A percentile compares a stretch with the other conserved stretches of the same genome.
These are phyloP conservation scores for Podaxis sp. DNA, from an alignment of 768 basidiomycete species.

Conservation along the genomic window DNA sequence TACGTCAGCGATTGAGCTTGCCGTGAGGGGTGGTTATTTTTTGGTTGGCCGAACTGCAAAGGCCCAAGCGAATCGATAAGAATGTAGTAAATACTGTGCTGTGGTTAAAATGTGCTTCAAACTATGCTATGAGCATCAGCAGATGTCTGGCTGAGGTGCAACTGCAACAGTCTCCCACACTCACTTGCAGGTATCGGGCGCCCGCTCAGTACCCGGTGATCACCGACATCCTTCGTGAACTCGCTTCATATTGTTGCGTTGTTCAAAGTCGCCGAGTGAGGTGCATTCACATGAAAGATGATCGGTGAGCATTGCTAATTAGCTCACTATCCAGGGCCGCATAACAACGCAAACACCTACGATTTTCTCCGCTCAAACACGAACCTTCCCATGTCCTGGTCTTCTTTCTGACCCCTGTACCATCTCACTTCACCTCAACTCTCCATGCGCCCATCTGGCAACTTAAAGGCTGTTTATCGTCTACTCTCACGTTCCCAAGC, in stretches of 20 bases:
- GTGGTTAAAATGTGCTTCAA: background rate
- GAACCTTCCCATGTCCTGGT: slow-evolving; percentile 1
- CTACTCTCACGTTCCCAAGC: background rate
- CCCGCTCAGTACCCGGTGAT: background rate
- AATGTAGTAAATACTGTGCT: background rate
- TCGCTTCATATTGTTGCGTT: background rate
- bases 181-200: background rate
- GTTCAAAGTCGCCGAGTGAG: background rate
- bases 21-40: background rate
- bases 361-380: background rate
- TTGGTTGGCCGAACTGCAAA: background rate
- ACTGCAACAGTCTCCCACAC: background rate
- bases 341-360: background rate
- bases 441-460: background rate
- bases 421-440: background rate
- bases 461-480: background rate
- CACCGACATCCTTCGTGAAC: background rate
- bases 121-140: too few relatives aligned
- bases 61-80: background rate
- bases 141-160: background rate
- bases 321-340: slow-evolving; percentile 1
- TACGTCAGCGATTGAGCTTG: background rate
- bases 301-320: background rate
- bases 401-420: slow-evolving; percentile 3
- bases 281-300: background rate